phyloP scores from a whole-genome alignment of 1,284 basidiomycete genomes.

The Retiboletus fuscus region DNA sequence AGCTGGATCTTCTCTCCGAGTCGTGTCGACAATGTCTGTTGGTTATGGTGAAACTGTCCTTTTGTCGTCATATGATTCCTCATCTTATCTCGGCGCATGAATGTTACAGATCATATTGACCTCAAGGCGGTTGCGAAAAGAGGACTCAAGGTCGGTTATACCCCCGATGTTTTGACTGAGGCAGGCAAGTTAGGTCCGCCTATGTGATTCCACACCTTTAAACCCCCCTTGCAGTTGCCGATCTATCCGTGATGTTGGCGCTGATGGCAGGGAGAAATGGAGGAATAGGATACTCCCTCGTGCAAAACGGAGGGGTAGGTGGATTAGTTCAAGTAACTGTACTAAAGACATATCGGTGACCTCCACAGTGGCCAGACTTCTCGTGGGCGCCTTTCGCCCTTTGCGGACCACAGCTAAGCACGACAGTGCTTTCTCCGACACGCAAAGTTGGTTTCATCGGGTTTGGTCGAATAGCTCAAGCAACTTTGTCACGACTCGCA shows the following conservation, averaged over 20 bases:
- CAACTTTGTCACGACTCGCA: conserved; percentile 79
- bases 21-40: conserved; percentile 91
- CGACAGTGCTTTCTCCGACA: conserved; percentile 60
- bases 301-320: conserved; percentile 74
- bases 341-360: conserved; percentile 5
- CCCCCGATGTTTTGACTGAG: conserved; percentile 89
- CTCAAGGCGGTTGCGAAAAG: conserved; percentile 71
- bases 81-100: background rate
- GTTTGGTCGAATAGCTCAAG: conserved; percentile 92
- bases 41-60: conserved; percentile 74
- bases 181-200: conserved; percentile 66
- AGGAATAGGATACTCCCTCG: conserved; percentile 71
- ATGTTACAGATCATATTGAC: conserved; percentile 81
- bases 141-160: conserved; percentile 86
- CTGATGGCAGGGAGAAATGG: conserved; percentile 91
- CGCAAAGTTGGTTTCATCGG: conserved; percentile 91
- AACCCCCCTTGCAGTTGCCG: conserved; percentile 73
- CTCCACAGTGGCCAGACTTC: conserved; percentile 64
- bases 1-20: conserved; percentile 80
- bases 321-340: conserved; percentile 3
- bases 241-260: conserved; percentile 87
- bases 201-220: background rate
- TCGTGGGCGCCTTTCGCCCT: conserved; percentile 87
- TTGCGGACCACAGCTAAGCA: conserved; percentile 82
- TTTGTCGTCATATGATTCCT: background rate